These are phyloP conservation scores for Laguncularia racemosa DNA, from an alignment of 345 rosid species.

Conservation along the genomic window DNA sequence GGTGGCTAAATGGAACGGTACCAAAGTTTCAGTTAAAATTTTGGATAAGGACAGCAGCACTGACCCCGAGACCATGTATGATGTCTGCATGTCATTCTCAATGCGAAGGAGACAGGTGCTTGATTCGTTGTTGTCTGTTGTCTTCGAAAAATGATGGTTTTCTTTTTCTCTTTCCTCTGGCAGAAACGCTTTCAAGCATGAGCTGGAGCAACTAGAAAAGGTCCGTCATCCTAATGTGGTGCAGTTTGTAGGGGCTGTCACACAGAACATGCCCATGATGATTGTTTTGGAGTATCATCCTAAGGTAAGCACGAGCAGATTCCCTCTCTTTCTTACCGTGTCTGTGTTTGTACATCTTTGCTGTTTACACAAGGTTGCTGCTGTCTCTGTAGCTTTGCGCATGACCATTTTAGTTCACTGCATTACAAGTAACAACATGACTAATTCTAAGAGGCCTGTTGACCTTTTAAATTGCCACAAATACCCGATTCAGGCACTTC, in stretches of 20 bases:
- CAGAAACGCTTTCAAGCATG: constrained; percentile 81
- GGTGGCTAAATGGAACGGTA: constrained; percentile 98
- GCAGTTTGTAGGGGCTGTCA: constrained; percentile 98
- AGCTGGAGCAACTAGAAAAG: constrained; percentile 75
- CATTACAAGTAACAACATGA: too few species aligned
- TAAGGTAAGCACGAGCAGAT: constrained; percentile 39
- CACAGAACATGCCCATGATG: constrained; percentile 97
- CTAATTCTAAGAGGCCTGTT: too few species aligned
- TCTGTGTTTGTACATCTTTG: background rate
- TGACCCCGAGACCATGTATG: constrained; percentile 68
- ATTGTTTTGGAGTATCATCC: constrained; percentile 79
- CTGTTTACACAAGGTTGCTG: too few species aligned
- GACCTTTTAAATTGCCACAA: too few species aligned
- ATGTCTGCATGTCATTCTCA: constrained; percentile 4
- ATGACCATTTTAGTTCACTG: too few species aligned
- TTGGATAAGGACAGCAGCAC: constrained; percentile 65
- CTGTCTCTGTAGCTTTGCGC: background rate
- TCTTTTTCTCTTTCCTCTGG: constrained; percentile 9
- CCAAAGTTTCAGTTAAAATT: constrained; percentile 87
- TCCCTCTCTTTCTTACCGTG: constrained; percentile 10
- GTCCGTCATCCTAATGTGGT: constrained; percentile 96
- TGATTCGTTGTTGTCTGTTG: too few species aligned
- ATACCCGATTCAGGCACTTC: too few species aligned
- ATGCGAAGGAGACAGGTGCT: too few species aligned
- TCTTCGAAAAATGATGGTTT: background rate